A percentile compares a stretch with the other conserved stretches of the same genome.
phyloP scores from a whole-genome alignment of 345 rosid genomes.

The Chamaenerion angustifolium region DNA sequence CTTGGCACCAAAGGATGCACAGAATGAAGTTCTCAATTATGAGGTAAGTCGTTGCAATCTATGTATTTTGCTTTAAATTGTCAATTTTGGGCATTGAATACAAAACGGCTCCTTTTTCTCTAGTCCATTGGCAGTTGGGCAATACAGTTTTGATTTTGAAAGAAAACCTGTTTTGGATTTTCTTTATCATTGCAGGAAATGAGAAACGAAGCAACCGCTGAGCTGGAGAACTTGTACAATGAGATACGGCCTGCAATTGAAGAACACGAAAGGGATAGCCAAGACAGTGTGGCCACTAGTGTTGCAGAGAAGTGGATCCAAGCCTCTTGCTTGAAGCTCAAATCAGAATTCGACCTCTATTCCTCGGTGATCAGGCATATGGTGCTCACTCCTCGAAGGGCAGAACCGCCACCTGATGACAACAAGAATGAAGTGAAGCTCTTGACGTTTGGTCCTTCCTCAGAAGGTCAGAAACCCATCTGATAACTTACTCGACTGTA shows the following conservation, averaged over 20 bases:
- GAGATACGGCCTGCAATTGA: constrained; percentile 88
- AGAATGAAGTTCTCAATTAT: constrained; percentile 47
- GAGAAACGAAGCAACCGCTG: constrained; percentile 49
- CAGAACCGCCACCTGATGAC: constrained; percentile 13
- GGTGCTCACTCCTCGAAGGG: constrained; percentile 33
- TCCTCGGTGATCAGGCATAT: constrained; percentile 54
- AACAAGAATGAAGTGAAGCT: constrained; percentile 21
- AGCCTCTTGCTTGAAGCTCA: constrained; percentile 65
- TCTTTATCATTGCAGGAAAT: constrained; percentile 31
- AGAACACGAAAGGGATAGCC: constrained; percentile 91
- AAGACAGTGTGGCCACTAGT: constrained; percentile 79
- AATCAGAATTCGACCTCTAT: constrained; percentile 79
- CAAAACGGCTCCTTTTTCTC: no score
- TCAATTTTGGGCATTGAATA: no score
- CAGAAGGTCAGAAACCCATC: constrained; percentile 4
- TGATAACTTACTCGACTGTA: background rate
- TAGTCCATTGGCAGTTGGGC: no score
- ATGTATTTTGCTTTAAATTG: no score
- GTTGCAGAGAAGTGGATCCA: constrained; percentile 97
- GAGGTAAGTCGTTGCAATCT: constrained; percentile 34
- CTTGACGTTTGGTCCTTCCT: constrained; percentile 7
- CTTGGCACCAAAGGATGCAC: constrained; percentile 56
- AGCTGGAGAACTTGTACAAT: constrained; percentile 46
- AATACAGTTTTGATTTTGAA: no score
- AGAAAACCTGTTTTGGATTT: background rate